phyloP scores from a whole-genome alignment of 495 filamentous ascomycete genomes.

The Aspergillus mulundensis region DNA sequence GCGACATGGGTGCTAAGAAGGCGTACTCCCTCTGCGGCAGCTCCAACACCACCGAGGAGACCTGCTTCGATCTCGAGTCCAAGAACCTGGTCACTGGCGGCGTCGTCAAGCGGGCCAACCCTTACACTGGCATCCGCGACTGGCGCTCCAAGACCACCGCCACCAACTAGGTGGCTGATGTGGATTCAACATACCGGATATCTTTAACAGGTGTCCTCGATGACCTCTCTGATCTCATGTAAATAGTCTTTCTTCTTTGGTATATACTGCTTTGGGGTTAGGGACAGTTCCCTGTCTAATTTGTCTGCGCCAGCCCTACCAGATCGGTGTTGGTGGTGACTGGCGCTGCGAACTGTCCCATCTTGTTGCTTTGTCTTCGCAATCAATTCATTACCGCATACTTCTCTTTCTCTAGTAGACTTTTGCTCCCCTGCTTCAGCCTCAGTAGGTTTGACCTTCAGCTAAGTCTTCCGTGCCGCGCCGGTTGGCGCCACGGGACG shows the following conservation, averaged over 20 bases:
- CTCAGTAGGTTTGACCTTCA: too few species aligned
- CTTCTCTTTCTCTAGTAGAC: too few species aligned
- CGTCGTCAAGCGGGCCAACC: not conserved
- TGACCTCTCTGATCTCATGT: not conserved
- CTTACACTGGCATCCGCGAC: not conserved
- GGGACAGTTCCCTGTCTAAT: not conserved
- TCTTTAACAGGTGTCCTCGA: not conserved
- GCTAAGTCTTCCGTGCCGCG: too few species aligned
- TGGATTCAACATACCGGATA: not conserved
- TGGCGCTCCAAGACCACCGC: not conserved
- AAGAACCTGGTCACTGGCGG: not conserved
- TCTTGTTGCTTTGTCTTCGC: not conserved
- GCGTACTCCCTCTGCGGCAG: slow-evolving; percentile 3
- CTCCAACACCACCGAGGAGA: not conserved
- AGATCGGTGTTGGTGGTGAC: not conserved
- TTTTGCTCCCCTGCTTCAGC: too few species aligned
- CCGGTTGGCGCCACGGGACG: too few species aligned
- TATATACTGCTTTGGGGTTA: not conserved
- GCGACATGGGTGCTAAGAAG: slow-evolving; percentile 9
- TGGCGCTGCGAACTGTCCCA: not conserved
- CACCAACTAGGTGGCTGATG: not conserved
- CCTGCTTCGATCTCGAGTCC: slow-evolving; percentile 4
- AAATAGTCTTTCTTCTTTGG: not conserved
- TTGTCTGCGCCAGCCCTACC: not conserved
- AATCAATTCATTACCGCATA: not conserved